Percentiles rank a stretch among this genome's conserved stretches.
Evolutionary conservation across 2,329 filamentous ascomycete genomes (phyloP).

Genomic region (Exutisphaerella laricina): DNA sequence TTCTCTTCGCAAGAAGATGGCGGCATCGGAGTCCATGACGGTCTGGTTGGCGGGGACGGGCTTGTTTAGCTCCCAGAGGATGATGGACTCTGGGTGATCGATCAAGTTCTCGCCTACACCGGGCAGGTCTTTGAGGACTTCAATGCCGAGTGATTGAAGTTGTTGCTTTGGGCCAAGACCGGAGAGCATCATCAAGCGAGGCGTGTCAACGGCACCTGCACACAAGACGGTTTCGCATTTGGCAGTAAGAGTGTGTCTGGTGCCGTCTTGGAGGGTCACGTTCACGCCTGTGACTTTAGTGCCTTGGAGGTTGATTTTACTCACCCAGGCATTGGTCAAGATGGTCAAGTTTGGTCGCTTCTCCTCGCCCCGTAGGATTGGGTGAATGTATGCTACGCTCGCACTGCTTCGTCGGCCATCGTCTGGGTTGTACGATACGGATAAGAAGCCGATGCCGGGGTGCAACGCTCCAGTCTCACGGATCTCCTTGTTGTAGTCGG

Average conservation of each 20-base stretch:
- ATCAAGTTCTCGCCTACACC: slow-evolving; percentile 60
- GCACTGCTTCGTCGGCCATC: slow-evolving; percentile 78
- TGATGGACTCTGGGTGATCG: slow-evolving; percentile 62
- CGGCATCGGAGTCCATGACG: slow-evolving; percentile 86
- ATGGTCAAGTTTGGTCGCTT: slow-evolving; percentile 77
- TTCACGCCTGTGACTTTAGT: slow-evolving; percentile 69
- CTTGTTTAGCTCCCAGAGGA: slow-evolving; percentile 73
- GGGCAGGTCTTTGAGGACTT: slow-evolving; percentile 55
- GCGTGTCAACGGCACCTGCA: slow-evolving; percentile 76
- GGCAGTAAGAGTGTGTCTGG: slow-evolving; percentile 52
- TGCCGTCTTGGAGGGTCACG: slow-evolving; percentile 58
- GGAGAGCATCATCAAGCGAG: slow-evolving; percentile 55
- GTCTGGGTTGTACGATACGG: slow-evolving; percentile 85
- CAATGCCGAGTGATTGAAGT: slow-evolving; percentile 43
- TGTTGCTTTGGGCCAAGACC: slow-evolving; percentile 47
- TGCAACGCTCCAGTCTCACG: slow-evolving; percentile 64
- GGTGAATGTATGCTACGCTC: slow-evolving; percentile 88
- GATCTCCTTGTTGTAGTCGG: slow-evolving; percentile 85
- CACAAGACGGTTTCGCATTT: slow-evolving; percentile 73
- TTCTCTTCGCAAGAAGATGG: slow-evolving; percentile 80
- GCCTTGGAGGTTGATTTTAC: slow-evolving; percentile 66
- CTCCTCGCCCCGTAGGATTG: slow-evolving; percentile 78
- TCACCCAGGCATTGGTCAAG: slow-evolving; percentile 83
- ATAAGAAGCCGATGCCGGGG: slow-evolving; percentile 82
- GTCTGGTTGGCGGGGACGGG: slow-evolving; percentile 74